Percentiles rank a stretch among this genome's conserved stretches.
phyloP scores from a whole-genome alignment of 1,284 basidiomycete genomes.

The Meripilus lineatus region DNA sequence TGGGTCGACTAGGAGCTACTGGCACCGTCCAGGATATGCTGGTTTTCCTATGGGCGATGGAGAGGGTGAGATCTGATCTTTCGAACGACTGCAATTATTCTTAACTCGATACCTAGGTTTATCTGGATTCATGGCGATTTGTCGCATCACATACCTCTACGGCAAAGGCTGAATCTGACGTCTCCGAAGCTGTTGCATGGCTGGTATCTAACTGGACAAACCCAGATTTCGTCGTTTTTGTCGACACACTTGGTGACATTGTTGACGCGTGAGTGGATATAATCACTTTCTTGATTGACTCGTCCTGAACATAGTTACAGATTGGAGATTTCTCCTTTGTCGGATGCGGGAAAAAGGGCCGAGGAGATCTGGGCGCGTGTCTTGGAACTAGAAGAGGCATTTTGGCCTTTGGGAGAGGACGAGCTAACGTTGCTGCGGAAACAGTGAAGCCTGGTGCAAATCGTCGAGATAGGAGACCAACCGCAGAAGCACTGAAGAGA shows the following conservation, averaged over 20 bases:
- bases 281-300: too few species aligned
- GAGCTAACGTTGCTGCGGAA: constrained; percentile 5
- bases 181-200: constrained; percentile 36
- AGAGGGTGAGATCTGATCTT: constrained; percentile 42
- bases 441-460: too few species aligned
- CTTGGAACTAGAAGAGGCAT: constrained; percentile 53
- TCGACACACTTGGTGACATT: constrained; percentile 46
- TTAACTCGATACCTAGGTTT: constrained; percentile 29
- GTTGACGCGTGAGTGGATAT: constrained; percentile 38
- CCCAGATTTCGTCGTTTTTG: constrained; percentile 56
- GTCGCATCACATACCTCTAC: constrained; percentile 32
- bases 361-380: constrained; percentile 55
- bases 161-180: constrained; percentile 10
- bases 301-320: background rate
- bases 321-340: constrained; percentile 21
- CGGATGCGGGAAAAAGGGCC: constrained; percentile 36
- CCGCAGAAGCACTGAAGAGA: too few species aligned
- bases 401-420: constrained; percentile 46
- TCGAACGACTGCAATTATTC: background rate
- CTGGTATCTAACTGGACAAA: constrained; percentile 68
- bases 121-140: constrained; percentile 62
- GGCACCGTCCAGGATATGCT: constrained; percentile 58
- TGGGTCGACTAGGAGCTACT: constrained; percentile 46
- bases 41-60: constrained; percentile 76
- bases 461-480: too few species aligned